Percentiles rank a stretch among this genome's conserved stretches.
These are phyloP conservation scores for Ganoderma lingzhi DNA, from an alignment of 1,284 basidiomycete genomes.

Conservation along the genomic window DNA sequence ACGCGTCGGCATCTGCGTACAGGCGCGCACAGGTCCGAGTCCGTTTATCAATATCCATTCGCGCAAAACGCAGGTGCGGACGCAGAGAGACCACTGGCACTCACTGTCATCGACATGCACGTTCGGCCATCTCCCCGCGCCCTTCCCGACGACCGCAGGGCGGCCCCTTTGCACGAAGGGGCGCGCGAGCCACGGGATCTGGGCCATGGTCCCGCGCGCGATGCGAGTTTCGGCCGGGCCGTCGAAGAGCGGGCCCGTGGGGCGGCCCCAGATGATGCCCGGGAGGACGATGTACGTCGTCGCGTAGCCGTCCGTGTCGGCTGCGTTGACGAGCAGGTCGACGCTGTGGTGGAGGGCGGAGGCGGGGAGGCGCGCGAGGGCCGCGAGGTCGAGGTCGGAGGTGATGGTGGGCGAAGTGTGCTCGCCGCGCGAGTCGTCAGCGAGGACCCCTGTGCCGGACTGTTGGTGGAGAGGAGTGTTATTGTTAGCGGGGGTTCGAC, in stretches of 20 bases:
- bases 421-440: slow-evolving; percentile 25
- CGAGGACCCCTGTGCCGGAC: slow-evolving; percentile 44
- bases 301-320: slow-evolving; percentile 47
- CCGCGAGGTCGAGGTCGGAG: slow-evolving; percentile 42
- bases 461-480: slow-evolving; percentile 18
- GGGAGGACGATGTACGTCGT: slow-evolving; percentile 50
- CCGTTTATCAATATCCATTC: not conserved
- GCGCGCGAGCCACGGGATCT: slow-evolving; percentile 43
- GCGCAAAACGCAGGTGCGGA: not conserved
- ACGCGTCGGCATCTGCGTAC: slow-evolving; percentile 29
- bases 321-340: slow-evolving; percentile 42
- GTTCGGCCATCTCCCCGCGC: slow-evolving; percentile 40
- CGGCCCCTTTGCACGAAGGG: slow-evolving; percentile 42
- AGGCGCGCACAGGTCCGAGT: slow-evolving; percentile 22
- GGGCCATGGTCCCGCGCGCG: slow-evolving; percentile 45
- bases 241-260: slow-evolving; percentile 45
- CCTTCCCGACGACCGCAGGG: slow-evolving; percentile 44
- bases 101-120: slow-evolving; percentile 45
- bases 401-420: slow-evolving; percentile 36
- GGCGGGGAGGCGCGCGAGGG: slow-evolving; percentile 41
- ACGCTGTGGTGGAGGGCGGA: slow-evolving; percentile 43
- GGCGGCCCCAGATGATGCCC: slow-evolving; percentile 48
- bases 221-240: slow-evolving; percentile 37
- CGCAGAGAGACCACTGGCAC: slow-evolving; percentile 8
- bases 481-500: not conserved